Evolutionary conservation across 164 flowering plant genomes (phyloP), one percentile per base, ranked within the genome.

Genomic region (Euptelea pleiosperma): DNA sequence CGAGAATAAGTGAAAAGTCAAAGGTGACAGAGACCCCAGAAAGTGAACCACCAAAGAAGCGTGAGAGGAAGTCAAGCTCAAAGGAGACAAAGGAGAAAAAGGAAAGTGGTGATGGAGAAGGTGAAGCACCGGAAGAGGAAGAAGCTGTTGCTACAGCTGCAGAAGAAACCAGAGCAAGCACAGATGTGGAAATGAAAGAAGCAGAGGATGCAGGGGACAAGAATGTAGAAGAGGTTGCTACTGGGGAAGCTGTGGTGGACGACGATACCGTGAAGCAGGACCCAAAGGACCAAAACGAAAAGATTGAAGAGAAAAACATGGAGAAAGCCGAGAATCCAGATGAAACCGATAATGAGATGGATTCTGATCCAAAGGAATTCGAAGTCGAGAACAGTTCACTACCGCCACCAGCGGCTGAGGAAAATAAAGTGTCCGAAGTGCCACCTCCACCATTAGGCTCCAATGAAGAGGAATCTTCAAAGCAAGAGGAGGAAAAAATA

Each of bases 21-120:
- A 82, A 79, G 68, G 66, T 73, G 18, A 58, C 67, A 4, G 77
- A 67, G 52, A 24, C 69, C n/a, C 79, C 82, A 5, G 76, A 69
- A 51, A 58, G 43, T 40, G 76, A 68, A 47, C 61, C 77, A 0
- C 67, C 74, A 2, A 75, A 63, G 62, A 81, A 81, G 52, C 70
- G 58, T 43, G 71, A 40, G 51, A 74, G 62, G 52, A 73, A 62
- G 60, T 66, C 76, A 9, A 67, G 67, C 29, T 55, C 65, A 25
- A 70, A 61, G 64, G 61, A 71, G n/a, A n/a, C n/a, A n/a, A n/a
- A n/a, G 25, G 73, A 59, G 33, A 66, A 66, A 29, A 71, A 65
- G 10, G 71, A 53, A 19, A 51, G 42, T 49, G 44, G 21, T 42
- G 66, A 36, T 43, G 67, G 45, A n/a, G 71, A 47, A n/a, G 67